phyloP scores from a whole-genome alignment of 148 eudicot species.

The Polygonum aviculare region DNA sequence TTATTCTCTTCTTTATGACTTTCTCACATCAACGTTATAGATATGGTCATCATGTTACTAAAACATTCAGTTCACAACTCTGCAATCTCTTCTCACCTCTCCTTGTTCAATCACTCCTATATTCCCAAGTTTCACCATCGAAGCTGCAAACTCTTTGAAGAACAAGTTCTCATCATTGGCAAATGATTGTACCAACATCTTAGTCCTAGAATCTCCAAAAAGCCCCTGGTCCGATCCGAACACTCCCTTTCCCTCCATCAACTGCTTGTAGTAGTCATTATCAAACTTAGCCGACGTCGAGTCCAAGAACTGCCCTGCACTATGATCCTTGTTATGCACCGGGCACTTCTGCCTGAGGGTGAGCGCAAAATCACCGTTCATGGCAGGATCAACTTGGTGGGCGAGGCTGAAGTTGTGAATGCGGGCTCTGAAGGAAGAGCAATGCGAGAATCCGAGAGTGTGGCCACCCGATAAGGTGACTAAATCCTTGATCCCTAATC shows the following conservation, averaged over 20 bases:
- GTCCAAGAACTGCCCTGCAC: slow-evolving; percentile 54
- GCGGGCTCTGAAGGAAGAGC: slow-evolving; percentile 47
- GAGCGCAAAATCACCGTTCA: slow-evolving; percentile 29
- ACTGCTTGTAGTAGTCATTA: slow-evolving; percentile 45
- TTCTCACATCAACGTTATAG: neutral
- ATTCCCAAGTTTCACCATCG: slow-evolving; percentile 54
- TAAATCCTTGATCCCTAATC: slow-evolving; percentile 35
- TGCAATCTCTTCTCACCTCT: slow-evolving; percentile 41
- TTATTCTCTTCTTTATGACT: neutral
- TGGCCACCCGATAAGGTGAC: slow-evolving; percentile 64
- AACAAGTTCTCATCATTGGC: slow-evolving; percentile 38
- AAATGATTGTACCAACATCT: slow-evolving; percentile 37
- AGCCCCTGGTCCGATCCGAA: slow-evolving; percentile 45
- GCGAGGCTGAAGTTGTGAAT: slow-evolving; percentile 36
- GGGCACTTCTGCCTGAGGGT: slow-evolving; percentile 41
- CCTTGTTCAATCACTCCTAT: slow-evolving; percentile 30
- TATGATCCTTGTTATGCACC: slow-evolving; percentile 24
- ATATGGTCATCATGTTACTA: too few relatives aligned
- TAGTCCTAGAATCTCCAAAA: slow-evolving; percentile 37
- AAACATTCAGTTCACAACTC: slow-evolving; percentile 29
- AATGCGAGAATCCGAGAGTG: slow-evolving; percentile 59
- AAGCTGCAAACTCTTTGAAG: slow-evolving; percentile 40
- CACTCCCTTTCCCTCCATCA: slow-evolving; percentile 41
- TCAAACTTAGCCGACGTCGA: slow-evolving; percentile 39
- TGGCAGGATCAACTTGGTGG: slow-evolving; percentile 41